Percentiles rank a stretch among this genome's conserved stretches.
Conservation (phyloP, 345 rosid species). For the Psidium guajava region DNA sequence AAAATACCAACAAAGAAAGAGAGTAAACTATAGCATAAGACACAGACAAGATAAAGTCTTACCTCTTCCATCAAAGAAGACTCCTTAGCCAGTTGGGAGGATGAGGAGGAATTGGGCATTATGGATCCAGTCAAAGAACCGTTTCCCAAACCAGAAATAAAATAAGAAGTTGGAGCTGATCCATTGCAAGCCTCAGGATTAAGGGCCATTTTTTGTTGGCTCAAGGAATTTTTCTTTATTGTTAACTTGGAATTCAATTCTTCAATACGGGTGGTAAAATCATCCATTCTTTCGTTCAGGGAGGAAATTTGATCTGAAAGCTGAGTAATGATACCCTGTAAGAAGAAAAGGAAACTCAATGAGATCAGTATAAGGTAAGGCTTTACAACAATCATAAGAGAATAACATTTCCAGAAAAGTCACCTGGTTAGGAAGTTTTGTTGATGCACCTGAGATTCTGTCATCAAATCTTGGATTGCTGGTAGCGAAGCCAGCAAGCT, state of each 20-base stretch:
- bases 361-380: not conserved
- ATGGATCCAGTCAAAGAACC: constrained; percentile 60
- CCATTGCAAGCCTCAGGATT: constrained; percentile 65
- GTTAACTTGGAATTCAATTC: constrained; percentile 63
- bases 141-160: constrained; percentile 69
- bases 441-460: constrained; percentile 29
- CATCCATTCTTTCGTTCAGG: constrained; percentile 86
- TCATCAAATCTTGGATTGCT: constrained; percentile 35
- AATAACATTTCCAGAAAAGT: not conserved
- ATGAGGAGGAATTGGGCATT: constrained; percentile 66
- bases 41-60: not conserved
- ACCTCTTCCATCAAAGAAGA: constrained; percentile 83
- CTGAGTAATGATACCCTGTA: constrained; percentile 62
- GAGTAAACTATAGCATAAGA: not conserved
- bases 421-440: constrained; percentile 49
- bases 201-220: constrained; percentile 57
- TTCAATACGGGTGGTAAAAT: constrained; percentile 64
- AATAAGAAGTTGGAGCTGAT: constrained; percentile 78
- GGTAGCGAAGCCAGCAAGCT: constrained; percentile 25
- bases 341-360: not conserved
- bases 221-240: constrained; percentile 34
- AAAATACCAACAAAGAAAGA: not conserved
- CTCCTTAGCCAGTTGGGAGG: constrained; percentile 73
- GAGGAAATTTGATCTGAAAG: constrained; percentile 89
- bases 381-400: not conserved